These are phyloP conservation scores for Atkinsonella texensis DNA, from an alignment of 2,329 filamentous ascomycete species.

Conservation along the genomic window DNA sequence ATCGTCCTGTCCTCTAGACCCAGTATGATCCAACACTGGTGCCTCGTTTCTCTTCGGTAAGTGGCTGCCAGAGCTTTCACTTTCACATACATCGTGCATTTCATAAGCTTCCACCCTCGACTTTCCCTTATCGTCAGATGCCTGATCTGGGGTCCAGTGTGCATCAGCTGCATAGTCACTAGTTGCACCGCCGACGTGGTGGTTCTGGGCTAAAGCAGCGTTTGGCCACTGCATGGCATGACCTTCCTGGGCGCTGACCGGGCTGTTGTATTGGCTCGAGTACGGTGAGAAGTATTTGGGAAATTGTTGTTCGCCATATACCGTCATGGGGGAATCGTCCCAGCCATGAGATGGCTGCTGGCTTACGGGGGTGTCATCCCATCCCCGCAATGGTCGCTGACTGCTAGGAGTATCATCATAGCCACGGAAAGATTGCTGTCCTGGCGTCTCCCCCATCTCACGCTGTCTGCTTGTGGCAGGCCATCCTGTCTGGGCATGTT, in stretches of 20 bases:
- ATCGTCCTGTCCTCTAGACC: conserved; percentile 27
- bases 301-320: conserved; percentile 25
- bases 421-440: conserved; percentile 13
- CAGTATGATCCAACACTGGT: conserved; percentile 34
- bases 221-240: conserved; percentile 25
- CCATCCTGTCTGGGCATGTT: conserved; percentile 28
- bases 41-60: conserved; percentile 17
- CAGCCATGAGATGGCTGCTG: conserved; percentile 39
- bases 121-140: conserved; percentile 29
- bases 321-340: conserved; percentile 40
- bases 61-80: conserved; percentile 14
- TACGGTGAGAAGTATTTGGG: conserved; percentile 47
- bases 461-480: conserved; percentile 19
- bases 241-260: conserved; percentile 33
- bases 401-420: conserved; percentile 39
- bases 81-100: conserved; percentile 26
- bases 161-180: background rate
- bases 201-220: conserved; percentile 6
- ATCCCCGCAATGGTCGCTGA: conserved; percentile 37
- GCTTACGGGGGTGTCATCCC: conserved; percentile 45
- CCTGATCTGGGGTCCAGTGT: background rate
- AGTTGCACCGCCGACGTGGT: conserved; percentile 11
- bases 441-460: conserved; percentile 17
- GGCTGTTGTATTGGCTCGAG: conserved; percentile 46
- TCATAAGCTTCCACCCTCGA: conserved; percentile 32